Evolutionary conservation across 2,329 filamentous ascomycete genomes (phyloP).

Genomic region (Colletotrichum kahawae): DNA sequence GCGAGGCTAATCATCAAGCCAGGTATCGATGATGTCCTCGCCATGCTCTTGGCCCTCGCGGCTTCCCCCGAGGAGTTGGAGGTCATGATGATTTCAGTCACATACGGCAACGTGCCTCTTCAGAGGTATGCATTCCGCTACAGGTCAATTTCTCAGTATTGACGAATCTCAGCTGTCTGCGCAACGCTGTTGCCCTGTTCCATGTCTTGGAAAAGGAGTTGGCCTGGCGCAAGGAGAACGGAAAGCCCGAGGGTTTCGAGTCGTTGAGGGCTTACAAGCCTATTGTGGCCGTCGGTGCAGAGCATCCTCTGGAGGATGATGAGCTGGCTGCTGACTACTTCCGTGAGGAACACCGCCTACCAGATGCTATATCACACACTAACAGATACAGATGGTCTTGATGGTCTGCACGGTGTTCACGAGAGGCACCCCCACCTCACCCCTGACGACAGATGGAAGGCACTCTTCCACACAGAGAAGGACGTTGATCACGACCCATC

Average conservation of each 20-base stretch:
- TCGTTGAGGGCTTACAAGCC: constrained; percentile 76
- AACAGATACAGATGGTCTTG: constrained; percentile 65
- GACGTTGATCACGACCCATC: constrained; percentile 33
- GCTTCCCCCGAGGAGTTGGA: constrained; percentile 85
- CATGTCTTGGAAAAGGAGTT: constrained; percentile 90
- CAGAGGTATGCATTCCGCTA: constrained; percentile 63
- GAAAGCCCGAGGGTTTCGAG: constrained; percentile 73
- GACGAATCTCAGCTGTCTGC: constrained; percentile 67
- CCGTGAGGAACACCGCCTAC: constrained; percentile 60
- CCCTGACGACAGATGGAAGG: constrained; percentile 75
- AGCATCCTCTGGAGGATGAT: constrained; percentile 84
- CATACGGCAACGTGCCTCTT: constrained; percentile 92
- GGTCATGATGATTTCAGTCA: constrained; percentile 83
- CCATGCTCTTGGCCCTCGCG: constrained; percentile 84
- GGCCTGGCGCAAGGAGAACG: constrained; percentile 76
- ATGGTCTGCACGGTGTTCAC: constrained; percentile 81
- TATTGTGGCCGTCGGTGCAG: constrained; percentile 84
- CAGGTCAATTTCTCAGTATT: neutral
- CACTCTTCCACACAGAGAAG: constrained; percentile 60
- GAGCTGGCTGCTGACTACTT: constrained; percentile 85
- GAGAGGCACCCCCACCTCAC: constrained; percentile 75
- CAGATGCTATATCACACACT: neutral
- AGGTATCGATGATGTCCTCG: constrained; percentile 92
- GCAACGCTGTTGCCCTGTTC: constrained; percentile 89
- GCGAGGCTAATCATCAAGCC: neutral